phyloP scores from a whole-genome alignment of 169 alveolate species.

The Plasmodium reichenowi region DNA sequence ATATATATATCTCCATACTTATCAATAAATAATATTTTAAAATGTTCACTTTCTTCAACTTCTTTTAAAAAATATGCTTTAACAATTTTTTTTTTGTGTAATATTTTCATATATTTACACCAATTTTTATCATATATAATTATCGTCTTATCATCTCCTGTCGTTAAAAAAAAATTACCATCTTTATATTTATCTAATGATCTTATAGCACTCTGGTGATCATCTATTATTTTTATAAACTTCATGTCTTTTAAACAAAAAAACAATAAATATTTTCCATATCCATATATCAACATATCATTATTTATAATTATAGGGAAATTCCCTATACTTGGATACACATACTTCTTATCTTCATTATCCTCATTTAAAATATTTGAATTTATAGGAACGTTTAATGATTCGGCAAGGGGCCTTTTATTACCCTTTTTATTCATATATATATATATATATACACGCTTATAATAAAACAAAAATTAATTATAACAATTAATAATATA shows the following conservation, averaged over 20 bases:
- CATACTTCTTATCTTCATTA: conserved; percentile 40
- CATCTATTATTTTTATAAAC: conserved; percentile 46
- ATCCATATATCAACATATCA: conserved; percentile 47
- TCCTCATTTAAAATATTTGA: conserved; percentile 11
- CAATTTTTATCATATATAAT: conserved; percentile 57
- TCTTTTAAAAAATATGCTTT: conserved; percentile 56
- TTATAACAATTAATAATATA: background rate
- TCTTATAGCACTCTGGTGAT: conserved; percentile 42
- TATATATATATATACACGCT: background rate
- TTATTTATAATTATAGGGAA: conserved; percentile 46
- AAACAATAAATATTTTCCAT: conserved; percentile 45
- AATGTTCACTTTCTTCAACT: conserved; percentile 11
- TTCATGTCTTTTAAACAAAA: conserved; percentile 41
- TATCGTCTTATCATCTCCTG: conserved; percentile 61
- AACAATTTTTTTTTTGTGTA: conserved; percentile 64
- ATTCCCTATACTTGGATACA: conserved; percentile 59
- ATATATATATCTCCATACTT: conserved; percentile 61
- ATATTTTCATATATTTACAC: conserved; percentile 24
- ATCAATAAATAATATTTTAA: conserved; percentile 55
- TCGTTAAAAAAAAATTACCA: conserved; percentile 45
- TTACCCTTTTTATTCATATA: background rate
- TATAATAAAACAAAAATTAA: background rate
- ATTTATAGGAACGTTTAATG: background rate
- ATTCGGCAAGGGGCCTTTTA: background rate
- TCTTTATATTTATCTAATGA: conserved; percentile 44